Evolutionary conservation across 345 rosid genomes (phyloP), one percentile per base, ranked within the genome.

Genomic region (Eutrema japonicum): DNA sequence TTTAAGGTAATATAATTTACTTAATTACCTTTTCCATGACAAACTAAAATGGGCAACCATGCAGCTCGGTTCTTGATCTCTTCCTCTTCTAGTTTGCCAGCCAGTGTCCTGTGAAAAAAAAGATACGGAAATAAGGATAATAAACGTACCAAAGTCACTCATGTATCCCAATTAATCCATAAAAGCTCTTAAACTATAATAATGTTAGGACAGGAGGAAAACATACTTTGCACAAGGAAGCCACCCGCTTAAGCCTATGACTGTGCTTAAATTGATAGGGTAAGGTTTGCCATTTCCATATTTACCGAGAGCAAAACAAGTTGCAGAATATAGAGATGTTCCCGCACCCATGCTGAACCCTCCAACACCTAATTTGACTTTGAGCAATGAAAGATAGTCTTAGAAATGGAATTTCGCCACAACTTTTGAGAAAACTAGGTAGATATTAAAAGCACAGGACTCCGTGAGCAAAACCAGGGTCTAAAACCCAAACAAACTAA

Each of bases 261-360:
- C 86, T 70, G 96, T 87, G 80, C 82, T 84, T 78, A 95, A 66
- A 57, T 84, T 95, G 69, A 91, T 81, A 62, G 91, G 91, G 77
- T 87, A 92, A 3, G 82, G 85, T 62, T 75, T 85, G 81, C 91
- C 91, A 73, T 90, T 86, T 75, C 83, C 90, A 77, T 80, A 90
- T 78, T 92, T 88, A 47, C 91, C 87, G 3, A 64, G 73, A 51
- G 88, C 77, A 72, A 82, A 92, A 85, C 96, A 92, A 46, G 85
- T 83, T 47, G 96, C 97, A 61, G 96, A 87, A 76, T 95, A 92
- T 26, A 95, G 82, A 36, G 98, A 70, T 30, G 97, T 85, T 50
- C 91, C 99, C 7, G 98, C 96, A 72, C 99, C 99, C 99, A 95
- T 95, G 79, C 99, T 95, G 88, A 95, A 95, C 49, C 99, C 99